These are phyloP conservation scores for Colletotrichum eremochloae DNA, from an alignment of 2,329 filamentous ascomycete genomes.

Conservation along the genomic window DNA sequence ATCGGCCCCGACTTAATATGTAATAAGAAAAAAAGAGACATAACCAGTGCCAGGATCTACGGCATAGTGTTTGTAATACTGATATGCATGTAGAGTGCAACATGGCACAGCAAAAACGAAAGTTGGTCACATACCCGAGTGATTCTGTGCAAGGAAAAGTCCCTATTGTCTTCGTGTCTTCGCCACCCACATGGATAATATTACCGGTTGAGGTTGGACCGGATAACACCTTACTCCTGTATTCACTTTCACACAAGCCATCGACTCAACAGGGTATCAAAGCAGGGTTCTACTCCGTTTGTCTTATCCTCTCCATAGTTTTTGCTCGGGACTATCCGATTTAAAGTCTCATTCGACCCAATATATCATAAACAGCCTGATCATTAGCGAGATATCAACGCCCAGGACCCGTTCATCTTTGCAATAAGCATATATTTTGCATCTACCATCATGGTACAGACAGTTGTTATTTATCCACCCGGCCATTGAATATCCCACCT, in stretches of 20 bases:
- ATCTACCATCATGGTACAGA: no score
- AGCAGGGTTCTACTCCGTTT: neutral
- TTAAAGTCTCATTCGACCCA: no score
- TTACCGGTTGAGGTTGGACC: neutral
- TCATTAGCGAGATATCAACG: no score
- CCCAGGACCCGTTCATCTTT: no score
- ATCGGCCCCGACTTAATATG: neutral
- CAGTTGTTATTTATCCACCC: no score
- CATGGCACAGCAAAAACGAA: neutral
- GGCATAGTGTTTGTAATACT: neutral
- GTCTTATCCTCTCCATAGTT: neutral
- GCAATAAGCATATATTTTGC: no score
- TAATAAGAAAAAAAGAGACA: neutral
- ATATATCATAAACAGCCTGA: no score
- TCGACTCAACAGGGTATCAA: neutral
- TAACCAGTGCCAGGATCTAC: neutral
- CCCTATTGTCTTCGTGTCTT: neutral
- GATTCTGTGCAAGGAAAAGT: neutral
- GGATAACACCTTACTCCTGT: neutral
- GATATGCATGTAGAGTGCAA: neutral
- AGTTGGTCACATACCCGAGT: neutral
- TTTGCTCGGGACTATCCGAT: no score
- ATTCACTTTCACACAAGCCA: neutral
- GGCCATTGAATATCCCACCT: no score
- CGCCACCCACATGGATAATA: neutral